Conservation (phyloP, 192 early-diverging fungal species). For the Kappamyces sp. region DNA sequence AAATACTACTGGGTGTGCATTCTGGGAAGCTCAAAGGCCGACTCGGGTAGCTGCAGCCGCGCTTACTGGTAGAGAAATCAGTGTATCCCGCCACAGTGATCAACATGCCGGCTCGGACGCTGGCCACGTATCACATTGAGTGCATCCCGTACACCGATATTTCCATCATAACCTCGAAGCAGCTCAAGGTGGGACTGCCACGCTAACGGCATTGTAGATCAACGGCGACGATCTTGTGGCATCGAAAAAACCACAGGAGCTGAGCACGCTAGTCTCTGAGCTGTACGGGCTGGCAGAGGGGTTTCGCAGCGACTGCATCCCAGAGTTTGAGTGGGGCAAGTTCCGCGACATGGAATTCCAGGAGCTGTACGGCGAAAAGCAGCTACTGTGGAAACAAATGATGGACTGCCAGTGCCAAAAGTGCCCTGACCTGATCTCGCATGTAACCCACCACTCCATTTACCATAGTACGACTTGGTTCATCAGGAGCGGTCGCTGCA, state of each 20-base stretch:
- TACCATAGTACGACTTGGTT: constrained; percentile 41
- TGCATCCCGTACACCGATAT: constrained; percentile 48
- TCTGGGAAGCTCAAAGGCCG: background rate
- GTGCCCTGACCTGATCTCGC: constrained; percentile 71
- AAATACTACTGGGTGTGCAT: constrained; percentile 11
- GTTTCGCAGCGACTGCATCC: constrained; percentile 23
- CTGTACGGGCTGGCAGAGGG: constrained; percentile 18
- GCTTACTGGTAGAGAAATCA: constrained; percentile 25
- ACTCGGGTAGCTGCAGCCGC: background rate
- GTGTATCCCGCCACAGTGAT: constrained; percentile 55
- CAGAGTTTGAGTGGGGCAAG: constrained; percentile 80
- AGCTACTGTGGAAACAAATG: constrained; percentile 42
- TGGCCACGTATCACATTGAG: constrained; percentile 31
- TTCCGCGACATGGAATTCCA: constrained; percentile 86
- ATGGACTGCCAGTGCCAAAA: constrained; percentile 58
- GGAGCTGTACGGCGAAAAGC: constrained; percentile 59
- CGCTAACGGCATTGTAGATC: too few species aligned
- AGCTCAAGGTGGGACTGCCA: constrained; percentile 37
- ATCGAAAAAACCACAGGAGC: constrained; percentile 22
- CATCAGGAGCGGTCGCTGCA: constrained; percentile 57
- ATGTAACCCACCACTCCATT: constrained; percentile 48
- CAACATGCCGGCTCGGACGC: constrained; percentile 28
- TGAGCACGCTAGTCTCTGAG: constrained; percentile 9
- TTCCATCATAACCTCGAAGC: constrained; percentile 48
- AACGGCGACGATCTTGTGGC: constrained; percentile 11